phyloP scores from a whole-genome alignment of 2,329 filamentous ascomycete genomes.

The Botrytis byssoidea region DNA sequence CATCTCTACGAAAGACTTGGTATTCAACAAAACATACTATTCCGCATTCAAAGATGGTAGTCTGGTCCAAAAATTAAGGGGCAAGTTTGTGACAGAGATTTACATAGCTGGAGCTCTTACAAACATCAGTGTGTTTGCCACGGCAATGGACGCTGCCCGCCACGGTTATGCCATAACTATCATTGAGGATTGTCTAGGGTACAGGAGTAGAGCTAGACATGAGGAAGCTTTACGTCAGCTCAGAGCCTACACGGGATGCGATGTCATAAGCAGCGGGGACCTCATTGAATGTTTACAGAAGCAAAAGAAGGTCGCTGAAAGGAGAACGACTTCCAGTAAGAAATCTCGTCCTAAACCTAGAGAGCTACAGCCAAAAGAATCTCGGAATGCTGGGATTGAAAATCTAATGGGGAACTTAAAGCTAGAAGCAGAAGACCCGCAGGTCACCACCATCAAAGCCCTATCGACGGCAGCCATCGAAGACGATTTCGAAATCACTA shows the following conservation, averaged over 20 bases:
- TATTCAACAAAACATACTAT: constrained; percentile 71
- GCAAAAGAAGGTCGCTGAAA: constrained; percentile 27
- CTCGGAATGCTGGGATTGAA: constrained; percentile 29
- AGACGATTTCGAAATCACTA: constrained; percentile 20
- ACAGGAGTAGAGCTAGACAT: constrained; percentile 67
- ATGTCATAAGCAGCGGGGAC: constrained; percentile 35
- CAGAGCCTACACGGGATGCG: constrained; percentile 37
- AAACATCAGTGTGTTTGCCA: constrained; percentile 88
- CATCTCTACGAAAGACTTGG: constrained; percentile 44
- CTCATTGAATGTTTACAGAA: constrained; percentile 31
- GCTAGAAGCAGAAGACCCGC: constrained; percentile 26
- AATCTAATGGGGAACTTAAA: constrained; percentile 35
- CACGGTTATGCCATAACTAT: constrained; percentile 87
- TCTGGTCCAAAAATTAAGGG: constrained; percentile 74
- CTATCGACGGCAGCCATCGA: constrained; percentile 22
- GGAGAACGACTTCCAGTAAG: constrained; percentile 24
- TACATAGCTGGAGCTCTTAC: constrained; percentile 85
- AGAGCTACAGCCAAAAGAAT: constrained; percentile 18
- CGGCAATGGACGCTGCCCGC: constrained; percentile 82
- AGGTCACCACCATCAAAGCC: constrained; percentile 1
- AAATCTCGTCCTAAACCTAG: constrained; percentile 25
- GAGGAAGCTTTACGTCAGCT: constrained; percentile 38
- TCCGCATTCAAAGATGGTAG: constrained; percentile 79
- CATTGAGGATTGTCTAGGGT: constrained; percentile 86
- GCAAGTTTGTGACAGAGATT: constrained; percentile 83